Evolutionary conservation across 1,139 yeast species (phyloP), one percentile per base, ranked within the genome.

Genomic region (Candida sojae): DNA sequence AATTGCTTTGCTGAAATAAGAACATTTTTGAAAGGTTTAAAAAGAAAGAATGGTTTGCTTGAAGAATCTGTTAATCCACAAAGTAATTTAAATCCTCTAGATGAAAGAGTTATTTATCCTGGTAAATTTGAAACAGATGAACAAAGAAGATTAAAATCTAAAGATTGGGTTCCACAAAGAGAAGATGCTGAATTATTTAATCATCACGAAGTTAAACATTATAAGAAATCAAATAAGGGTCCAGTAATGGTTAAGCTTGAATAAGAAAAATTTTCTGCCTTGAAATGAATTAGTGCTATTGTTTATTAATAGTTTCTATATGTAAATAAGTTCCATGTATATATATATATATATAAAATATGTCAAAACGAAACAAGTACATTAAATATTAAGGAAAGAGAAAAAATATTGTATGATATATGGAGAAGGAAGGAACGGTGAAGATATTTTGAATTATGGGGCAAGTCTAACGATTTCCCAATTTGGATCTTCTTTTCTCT

Each of bases 1-100:
- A 82, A 88, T 63, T 92, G 99, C 70, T 92, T 90, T 53, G 83
- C 80, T 37, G 93, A 90, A 64, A 87, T 92, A 60, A 85, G 82
- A 63, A 72, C 79, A 47, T 76, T 88, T 47, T 88, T 96, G 86
- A 75, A 75, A 59, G 63, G 59, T 25, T 85, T 81, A 58, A 71
- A 75, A 58, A 75, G 74, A 55, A 72, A 75, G 52, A 66, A 70
- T 45, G 59, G 59, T 6, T 11, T 54, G 4, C 47, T 56, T n/a
- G 52, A 54, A 40, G 57, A 54, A 35, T 25, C 43, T 2, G 45
- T 44, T 4, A 44, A 59, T 52, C 68, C 75, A 33, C 76, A 73
- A 52, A 77, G 79, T 55, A 79, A 82, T 54, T 75, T 87, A 57
- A 80, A 83, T 55, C 81, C 83, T 32, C 62, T 82, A 32, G 90